Base-by-base conservation (phyloP, 148 eudicot species). In the Spergularia bocconei region DNA sequence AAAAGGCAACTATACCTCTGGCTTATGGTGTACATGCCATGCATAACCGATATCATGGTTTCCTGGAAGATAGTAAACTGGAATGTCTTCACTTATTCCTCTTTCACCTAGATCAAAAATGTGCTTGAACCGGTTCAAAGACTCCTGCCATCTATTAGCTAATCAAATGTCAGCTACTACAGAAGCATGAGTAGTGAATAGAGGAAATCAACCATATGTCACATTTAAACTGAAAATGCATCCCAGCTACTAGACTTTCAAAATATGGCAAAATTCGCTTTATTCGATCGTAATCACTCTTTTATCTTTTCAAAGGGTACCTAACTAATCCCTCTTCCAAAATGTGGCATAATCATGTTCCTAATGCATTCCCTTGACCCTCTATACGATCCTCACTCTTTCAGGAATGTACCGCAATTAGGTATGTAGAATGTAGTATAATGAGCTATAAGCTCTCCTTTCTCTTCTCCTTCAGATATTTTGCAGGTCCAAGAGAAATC, bases 41-140 rank as follows among this genome's bases (percentile, higher is more conserved):
- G 92, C 84, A 76, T 94, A 94, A 29, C 97, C 98, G 71, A 88
- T 78, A 78, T 94, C 98, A 79, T 94, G 98, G 86, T 92, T 94
- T 79, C 98, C 98, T 56, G 93, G 79, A 66, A 94, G 77, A 77
- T 88, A 89, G 62, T 86, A 83, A 71, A 87, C 75, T 79, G 78
- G 82, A 68, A 78, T 84, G 59, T 86, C 86, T 76, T 82, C 76
- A 69, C 59, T 80, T 80, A 71, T 79, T 76, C 81, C 86, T 72
- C 80, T 79, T 66, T 62, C 79, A 50, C 88, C 85, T 79, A 88
- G 69, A 84, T 90, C 82, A 80, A 92, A 94, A 48, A 94, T 92
- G 79, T 91, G 98, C 82, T 84, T 86, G 71, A 94, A 86, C 50
- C 98, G 97, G 69, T 82, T 87, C 80, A 84, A 71, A 70, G 97